Conservation (phyloP, 306 rosid species). For the Vigna angularis region DNA sequence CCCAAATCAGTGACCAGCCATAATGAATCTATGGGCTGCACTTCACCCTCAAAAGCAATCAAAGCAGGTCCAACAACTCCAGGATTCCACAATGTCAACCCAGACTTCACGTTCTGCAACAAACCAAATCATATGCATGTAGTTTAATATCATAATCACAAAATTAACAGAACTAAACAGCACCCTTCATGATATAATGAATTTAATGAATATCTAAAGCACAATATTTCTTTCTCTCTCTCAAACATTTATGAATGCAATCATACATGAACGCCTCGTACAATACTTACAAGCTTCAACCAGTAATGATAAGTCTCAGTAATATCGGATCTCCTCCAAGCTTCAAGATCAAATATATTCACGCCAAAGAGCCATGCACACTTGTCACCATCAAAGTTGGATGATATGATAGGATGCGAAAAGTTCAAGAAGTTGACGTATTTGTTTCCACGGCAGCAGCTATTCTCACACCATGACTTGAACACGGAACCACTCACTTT, state of each 20-base stretch:
- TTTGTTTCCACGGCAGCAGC: constrained; percentile 74
- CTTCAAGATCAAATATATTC: constrained; percentile 79
- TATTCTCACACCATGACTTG: constrained; percentile 68
- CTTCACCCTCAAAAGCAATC: constrained; percentile 75
- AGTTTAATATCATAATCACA: not conserved
- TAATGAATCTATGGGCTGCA: constrained; percentile 67
- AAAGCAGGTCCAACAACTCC: constrained; percentile 75
- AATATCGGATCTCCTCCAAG: constrained; percentile 82
- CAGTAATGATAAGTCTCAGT: constrained; percentile 69
- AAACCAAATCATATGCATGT: not conserved
- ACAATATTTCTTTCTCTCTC: not conserved
- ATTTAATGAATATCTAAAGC: not conserved
- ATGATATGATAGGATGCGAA: constrained; percentile 70
- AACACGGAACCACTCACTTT: constrained; percentile 80
- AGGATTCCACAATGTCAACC: constrained; percentile 70
- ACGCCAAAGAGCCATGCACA: constrained; percentile 83
- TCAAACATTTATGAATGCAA: too few species aligned
- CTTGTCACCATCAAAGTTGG: constrained; percentile 56
- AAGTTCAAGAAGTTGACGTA: constrained; percentile 69
- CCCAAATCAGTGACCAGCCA: constrained; percentile 78
- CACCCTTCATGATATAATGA: not conserved
- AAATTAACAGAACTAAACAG: not conserved
- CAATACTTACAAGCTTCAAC: constrained; percentile 68
- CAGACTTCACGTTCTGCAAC: constrained; percentile 64
- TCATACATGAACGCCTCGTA: too few species aligned